Conservation (phyloP, 495 filamentous ascomycete species). For the Glarea lozoyensis region DNA sequence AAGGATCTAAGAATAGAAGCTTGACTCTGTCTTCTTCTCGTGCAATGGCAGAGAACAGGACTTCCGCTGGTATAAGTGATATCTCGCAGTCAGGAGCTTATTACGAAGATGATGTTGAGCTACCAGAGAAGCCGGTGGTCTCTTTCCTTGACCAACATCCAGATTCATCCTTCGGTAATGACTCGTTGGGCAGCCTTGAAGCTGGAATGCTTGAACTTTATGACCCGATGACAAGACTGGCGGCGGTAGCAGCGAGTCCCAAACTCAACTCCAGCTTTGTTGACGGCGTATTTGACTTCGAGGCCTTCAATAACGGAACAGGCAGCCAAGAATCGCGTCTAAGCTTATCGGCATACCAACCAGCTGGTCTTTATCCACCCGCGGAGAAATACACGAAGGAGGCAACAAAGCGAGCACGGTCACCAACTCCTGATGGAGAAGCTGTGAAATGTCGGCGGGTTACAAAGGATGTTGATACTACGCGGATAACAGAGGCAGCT, state of each 20-base stretch:
- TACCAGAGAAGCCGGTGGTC: too few relatives aligned
- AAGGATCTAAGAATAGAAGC: constrained; percentile 6
- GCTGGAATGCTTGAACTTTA: constrained; percentile 21
- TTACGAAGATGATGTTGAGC: not conserved
- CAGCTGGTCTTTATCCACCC: too few relatives aligned
- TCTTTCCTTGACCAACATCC: not conserved
- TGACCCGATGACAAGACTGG: constrained; percentile 18
- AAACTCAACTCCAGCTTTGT: constrained; percentile 10
- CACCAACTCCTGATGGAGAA: constrained; percentile 1
- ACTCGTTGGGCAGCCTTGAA: constrained; percentile 18
- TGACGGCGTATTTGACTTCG: constrained; percentile 17
- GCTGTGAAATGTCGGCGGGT: constrained; percentile 8
- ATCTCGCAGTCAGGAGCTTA: not conserved
- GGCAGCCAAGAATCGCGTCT: constrained; percentile 5
- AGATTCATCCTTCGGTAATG: constrained; percentile 9
- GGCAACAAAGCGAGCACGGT: constrained; percentile 6
- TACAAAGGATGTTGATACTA: too few relatives aligned
- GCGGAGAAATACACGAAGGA: too few relatives aligned
- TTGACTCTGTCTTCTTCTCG: too few relatives aligned
- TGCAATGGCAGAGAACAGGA: too few relatives aligned
- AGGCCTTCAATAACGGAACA: constrained; percentile 23
- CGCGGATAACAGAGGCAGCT: too few relatives aligned
- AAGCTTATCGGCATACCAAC: too few relatives aligned
- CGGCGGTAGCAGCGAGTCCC: constrained; percentile 1
- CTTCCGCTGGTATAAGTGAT: too few relatives aligned